phyloP scores from a whole-genome alignment of 257 asterid genomes.

The Lithospermum erythrorhizon region DNA sequence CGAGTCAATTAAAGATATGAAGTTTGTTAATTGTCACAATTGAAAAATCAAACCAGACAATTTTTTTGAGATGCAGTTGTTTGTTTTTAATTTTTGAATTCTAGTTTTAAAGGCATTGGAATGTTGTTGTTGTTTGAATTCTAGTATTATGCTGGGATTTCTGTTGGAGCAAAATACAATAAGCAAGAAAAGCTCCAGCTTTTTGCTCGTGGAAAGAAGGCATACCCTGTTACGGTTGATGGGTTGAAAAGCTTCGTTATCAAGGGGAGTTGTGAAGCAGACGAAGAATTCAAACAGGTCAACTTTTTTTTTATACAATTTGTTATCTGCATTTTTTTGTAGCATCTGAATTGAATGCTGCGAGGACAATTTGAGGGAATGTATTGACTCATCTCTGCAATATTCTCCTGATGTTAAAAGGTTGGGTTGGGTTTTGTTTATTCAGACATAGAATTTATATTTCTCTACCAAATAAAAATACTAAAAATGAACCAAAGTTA shows the following conservation, averaged over 20 bases:
- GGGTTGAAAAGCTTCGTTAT: slow-evolving; percentile 39
- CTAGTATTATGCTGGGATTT: slow-evolving; percentile 30
- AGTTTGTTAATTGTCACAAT: no score
- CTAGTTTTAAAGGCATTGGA: no score
- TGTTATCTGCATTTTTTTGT: not conserved
- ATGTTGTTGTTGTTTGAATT: slow-evolving; percentile 8
- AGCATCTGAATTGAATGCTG: not conserved
- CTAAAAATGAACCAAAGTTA: no score
- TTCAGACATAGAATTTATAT: no score
- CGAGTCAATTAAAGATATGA: no score
- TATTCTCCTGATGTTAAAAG: not conserved
- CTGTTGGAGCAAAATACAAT: slow-evolving; percentile 51
- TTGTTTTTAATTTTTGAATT: no score
- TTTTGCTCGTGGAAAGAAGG: slow-evolving; percentile 52
- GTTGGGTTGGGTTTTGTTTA: not conserved
- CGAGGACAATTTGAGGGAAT: not conserved
- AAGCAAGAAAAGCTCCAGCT: slow-evolving; percentile 47
- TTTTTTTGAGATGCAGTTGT: no score
- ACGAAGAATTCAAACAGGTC: slow-evolving; percentile 57
- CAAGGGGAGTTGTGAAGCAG: slow-evolving; percentile 52
- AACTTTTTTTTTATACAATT: slow-evolving; percentile 4
- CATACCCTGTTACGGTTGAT: slow-evolving; percentile 51
- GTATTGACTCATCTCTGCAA: no score
- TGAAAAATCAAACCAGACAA: no score
- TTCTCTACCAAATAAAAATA: no score